phyloP scores from a whole-genome alignment of 345 rosid species.

The Zanthoxylum bungeanum region DNA sequence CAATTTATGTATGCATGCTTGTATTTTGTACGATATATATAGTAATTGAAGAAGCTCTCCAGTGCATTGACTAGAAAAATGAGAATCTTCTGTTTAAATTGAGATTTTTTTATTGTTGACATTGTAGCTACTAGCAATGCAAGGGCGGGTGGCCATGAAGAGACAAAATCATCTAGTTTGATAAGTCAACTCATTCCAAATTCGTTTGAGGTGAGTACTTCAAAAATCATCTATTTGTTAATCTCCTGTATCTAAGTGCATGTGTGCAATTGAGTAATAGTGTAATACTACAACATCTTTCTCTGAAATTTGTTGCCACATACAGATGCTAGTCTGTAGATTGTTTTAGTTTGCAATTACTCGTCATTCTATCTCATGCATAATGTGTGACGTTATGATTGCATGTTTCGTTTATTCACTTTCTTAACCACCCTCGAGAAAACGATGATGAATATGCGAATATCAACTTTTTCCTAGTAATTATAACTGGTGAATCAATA shows the following conservation, averaged over 20 bases:
- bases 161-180: slow-evolving; percentile 34
- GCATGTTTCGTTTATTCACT: not conserved
- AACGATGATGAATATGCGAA: not conserved
- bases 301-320: not conserved
- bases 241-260: not conserved
- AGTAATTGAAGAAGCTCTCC: not conserved
- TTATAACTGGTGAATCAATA: not conserved
- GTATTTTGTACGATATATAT: not conserved
- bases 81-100: slow-evolving; percentile 1
- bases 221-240: not conserved
- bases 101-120: slow-evolving; percentile 4
- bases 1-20: not conserved
- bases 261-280: too few relatives aligned
- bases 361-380: not conserved
- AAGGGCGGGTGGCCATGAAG: slow-evolving; percentile 28
- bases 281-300: not conserved
- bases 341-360: not conserved
- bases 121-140: slow-evolving; percentile 26
- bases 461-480: not conserved
- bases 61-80: not conserved
- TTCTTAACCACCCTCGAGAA: not conserved
- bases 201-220: slow-evolving; percentile 48
- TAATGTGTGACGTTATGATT: not conserved
- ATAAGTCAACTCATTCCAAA: slow-evolving; percentile 52
- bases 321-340: not conserved